A percentile compares a stretch with the other conserved stretches of the same genome.
These are phyloP conservation scores for Tetramitus jugosus DNA, from an alignment of 208 protist species.

Conservation along the genomic window DNA sequence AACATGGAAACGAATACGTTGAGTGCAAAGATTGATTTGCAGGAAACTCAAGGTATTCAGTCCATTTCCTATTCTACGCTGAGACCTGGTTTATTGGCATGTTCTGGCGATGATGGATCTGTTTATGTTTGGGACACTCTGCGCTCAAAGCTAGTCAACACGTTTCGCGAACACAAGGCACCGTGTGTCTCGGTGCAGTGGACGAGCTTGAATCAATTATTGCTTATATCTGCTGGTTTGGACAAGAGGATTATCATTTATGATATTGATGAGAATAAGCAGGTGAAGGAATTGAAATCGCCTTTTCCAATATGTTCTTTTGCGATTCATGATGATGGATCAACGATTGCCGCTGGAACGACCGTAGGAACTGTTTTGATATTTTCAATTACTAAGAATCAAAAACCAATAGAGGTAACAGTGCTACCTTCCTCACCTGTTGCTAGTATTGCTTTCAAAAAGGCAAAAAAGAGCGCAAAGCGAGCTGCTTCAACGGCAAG, in stretches of 20 bases:
- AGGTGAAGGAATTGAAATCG: background rate
- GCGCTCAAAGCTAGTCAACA: too few relatives aligned
- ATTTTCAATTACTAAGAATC: too few relatives aligned
- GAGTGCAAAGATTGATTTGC: background rate
- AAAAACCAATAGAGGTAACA: too few relatives aligned
- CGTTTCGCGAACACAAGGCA: background rate
- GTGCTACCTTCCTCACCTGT: too few relatives aligned
- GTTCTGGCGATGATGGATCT: background rate
- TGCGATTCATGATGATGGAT: background rate
- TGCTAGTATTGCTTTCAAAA: too few relatives aligned
- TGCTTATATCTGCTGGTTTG: background rate
- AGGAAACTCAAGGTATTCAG: background rate
- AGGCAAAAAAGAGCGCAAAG: too few relatives aligned
- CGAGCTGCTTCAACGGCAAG: too few relatives aligned
- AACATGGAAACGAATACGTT: conserved; percentile 4
- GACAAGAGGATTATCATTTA: conserved; percentile 9
- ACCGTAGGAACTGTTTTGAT: background rate
- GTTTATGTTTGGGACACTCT: conserved; percentile 9
- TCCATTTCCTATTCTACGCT: background rate
- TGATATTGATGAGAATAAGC: conserved; percentile 10
- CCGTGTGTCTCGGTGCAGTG: background rate
- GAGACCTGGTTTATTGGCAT: background rate
- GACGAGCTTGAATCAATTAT: background rate
- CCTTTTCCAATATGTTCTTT: background rate
- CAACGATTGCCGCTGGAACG: background rate